Evolutionary conservation across 1,284 basidiomycete species (phyloP), one percentile per base, ranked within the genome.

Genomic region (Trametes hirsuta): DNA sequence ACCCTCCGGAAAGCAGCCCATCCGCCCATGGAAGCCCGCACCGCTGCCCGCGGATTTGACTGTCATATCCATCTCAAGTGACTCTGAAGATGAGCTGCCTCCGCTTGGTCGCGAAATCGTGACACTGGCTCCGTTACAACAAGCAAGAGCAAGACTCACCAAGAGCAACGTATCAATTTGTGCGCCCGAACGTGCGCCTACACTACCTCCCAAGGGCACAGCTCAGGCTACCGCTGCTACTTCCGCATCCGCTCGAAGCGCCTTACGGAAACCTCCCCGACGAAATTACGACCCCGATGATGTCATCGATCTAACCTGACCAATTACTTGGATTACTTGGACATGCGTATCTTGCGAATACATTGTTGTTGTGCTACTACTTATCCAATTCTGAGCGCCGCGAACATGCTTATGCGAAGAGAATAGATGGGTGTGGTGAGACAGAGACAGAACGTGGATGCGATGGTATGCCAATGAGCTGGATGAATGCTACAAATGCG

Each of bases 291-390:
- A 68, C 49, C 62, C 63, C 11, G 52, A 60, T 12, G 62, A 75
- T 47, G 61, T 79, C 11, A 78, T 80, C 49, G 79, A 80, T 68
- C 69, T 79, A 24, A 77, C 77, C 21, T 41, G n/a, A n/a, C 78
- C 30, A 30, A 30, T 30, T 30, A 30, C 30, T 30, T 30, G 30
- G 62, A 69, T 55, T 59, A 51, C 55, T 46, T 34, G 47, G 44
- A 47, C 35, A 35, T 30, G 35, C 47, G 44, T 61, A 46, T 61
- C 49, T 57, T 53, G 62, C 60, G 56, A 58, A 55, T 66, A 61
- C 62, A 61, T 54, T 55, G 58, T 37, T 37, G 52, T 60, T 64
- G 47, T 63, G 48, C 45, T 58, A 55, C 56, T 63, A 47, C 49
- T 52, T 58, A 62, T 62, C 55, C 66, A 63, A 65, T 44, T 54